phyloP scores from a whole-genome alignment of 2,329 filamentous ascomycete species.

The Aureobasidium uvarum region DNA sequence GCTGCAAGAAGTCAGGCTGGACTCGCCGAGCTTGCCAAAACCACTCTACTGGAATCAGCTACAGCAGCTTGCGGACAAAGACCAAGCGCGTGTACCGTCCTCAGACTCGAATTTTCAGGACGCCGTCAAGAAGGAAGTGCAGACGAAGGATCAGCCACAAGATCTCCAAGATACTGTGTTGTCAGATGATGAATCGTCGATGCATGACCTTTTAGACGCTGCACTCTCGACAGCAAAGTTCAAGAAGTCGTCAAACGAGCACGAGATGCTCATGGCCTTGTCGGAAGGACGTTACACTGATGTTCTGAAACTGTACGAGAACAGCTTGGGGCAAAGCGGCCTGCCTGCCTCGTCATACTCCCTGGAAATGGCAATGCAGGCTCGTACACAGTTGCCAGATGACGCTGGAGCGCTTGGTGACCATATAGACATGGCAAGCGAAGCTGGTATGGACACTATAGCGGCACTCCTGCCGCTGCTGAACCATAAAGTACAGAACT shows the following conservation, averaged over 20 bases:
- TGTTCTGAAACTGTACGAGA: constrained; percentile 34
- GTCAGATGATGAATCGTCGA: neutral
- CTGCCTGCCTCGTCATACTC: constrained; percentile 33
- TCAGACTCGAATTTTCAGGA: neutral
- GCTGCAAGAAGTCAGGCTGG: neutral
- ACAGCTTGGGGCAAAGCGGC: constrained; percentile 30
- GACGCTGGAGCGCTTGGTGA: constrained; percentile 29
- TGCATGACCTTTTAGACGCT: neutral
- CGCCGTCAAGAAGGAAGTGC: neutral
- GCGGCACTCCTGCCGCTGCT: constrained; percentile 35
- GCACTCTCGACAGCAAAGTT: neutral
- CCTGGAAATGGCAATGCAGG: constrained; percentile 36
- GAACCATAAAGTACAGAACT: constrained; percentile 32
- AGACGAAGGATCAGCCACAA: neutral
- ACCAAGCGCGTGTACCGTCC: neutral
- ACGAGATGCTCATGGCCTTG: constrained; percentile 34
- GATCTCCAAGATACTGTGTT: neutral
- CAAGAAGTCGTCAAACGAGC: constrained; percentile 21
- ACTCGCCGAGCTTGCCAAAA: neutral
- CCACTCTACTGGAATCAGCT: constrained; percentile 5
- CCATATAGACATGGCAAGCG: constrained; percentile 32
- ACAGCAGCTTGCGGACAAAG: neutral
- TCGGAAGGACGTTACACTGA: constrained; percentile 30
- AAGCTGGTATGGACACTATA: constrained; percentile 37
- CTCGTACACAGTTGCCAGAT: constrained; percentile 22